These are phyloP conservation scores for Daldinia decipiens DNA, from an alignment of 495 filamentous ascomycete genomes.

Conservation along the genomic window DNA sequence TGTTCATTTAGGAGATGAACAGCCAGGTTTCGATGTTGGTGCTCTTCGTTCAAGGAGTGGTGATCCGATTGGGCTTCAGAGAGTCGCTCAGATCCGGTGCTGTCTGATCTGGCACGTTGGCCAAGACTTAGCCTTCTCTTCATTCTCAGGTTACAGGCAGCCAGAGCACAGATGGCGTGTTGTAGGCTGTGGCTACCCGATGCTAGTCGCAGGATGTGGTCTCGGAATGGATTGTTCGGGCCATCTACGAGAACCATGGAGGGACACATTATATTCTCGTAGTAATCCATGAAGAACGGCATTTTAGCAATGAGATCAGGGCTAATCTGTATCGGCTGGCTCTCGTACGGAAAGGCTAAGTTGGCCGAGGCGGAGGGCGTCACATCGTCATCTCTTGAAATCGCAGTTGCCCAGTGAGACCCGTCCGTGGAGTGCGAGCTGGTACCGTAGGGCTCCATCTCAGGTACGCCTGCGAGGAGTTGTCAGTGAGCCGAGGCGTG, in stretches of 20 bases:
- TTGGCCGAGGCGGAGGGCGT: conserved; percentile 41
- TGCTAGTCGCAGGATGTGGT: conserved; percentile 82
- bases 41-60: conserved; percentile 74
- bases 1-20: conserved; percentile 86
- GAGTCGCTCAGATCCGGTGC: conserved; percentile 45
- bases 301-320: conserved; percentile 65
- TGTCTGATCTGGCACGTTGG: conserved; percentile 56
- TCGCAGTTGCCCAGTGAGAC: conserved; percentile 55
- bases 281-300: conserved; percentile 76
- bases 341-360: conserved; percentile 47
- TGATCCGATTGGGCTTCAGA: conserved; percentile 56
- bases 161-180: conserved; percentile 90
- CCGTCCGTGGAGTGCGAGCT: conserved; percentile 55
- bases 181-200: conserved; percentile 82
- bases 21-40: conserved; percentile 80
- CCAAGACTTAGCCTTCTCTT: conserved; percentile 65
- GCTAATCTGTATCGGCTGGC: conserved; percentile 54
- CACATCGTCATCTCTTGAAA: conserved; percentile 54
- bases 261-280: conserved; percentile 89
- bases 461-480: conserved; percentile 53
- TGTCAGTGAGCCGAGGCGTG: conserved; percentile 49
- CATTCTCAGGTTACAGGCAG: conserved; percentile 82
- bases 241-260: conserved; percentile 92
- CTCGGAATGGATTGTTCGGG: conserved; percentile 83
- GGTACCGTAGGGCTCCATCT: conserved; percentile 59